phyloP scores from a whole-genome alignment of 768 basidiomycete species.

The Panellus pusillus region DNA sequence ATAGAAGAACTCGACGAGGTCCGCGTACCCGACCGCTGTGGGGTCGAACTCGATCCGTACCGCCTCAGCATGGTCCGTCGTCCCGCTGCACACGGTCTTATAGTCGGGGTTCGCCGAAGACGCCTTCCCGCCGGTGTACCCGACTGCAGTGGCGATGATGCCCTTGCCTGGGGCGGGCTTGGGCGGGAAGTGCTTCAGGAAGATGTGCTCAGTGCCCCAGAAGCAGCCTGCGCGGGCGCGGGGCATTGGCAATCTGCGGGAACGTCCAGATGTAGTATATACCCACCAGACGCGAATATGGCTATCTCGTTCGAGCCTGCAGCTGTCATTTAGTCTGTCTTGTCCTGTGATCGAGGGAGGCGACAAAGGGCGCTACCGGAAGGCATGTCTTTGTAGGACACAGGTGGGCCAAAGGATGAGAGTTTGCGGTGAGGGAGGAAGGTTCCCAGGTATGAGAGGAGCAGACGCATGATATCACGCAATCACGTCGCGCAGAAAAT shows the following conservation, averaged over 20 bases:
- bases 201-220: conserved; percentile 68
- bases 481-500: too few relatives aligned
- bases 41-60: conserved; percentile 69
- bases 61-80: conserved; percentile 73
- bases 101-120: conserved; percentile 50
- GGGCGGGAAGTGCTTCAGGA: conserved; percentile 55
- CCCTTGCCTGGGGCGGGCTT: conserved; percentile 45
- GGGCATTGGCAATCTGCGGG: neutral
- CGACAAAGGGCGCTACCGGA: neutral
- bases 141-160: conserved; percentile 54
- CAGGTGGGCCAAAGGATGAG: conserved; percentile 7
- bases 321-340: neutral
- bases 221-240: conserved; percentile 45
- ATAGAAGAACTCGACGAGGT: conserved; percentile 80
- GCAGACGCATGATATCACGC: conserved; percentile 1
- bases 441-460: conserved; percentile 3
- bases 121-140: conserved; percentile 57
- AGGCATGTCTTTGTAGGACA: conserved; percentile 8
- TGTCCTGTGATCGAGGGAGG: neutral
- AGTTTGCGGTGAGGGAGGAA: conserved; percentile 1
- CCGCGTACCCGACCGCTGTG: conserved; percentile 60
- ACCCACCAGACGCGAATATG: conserved; percentile 19
- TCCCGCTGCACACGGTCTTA: conserved; percentile 60
- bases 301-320: conserved; percentile 12
- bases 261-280: neutral